Evolutionary conservation across 139 green algal genomes (phyloP), one percentile per base, ranked within the genome.

Genomic region (Chlorella sorokiniana): DNA sequence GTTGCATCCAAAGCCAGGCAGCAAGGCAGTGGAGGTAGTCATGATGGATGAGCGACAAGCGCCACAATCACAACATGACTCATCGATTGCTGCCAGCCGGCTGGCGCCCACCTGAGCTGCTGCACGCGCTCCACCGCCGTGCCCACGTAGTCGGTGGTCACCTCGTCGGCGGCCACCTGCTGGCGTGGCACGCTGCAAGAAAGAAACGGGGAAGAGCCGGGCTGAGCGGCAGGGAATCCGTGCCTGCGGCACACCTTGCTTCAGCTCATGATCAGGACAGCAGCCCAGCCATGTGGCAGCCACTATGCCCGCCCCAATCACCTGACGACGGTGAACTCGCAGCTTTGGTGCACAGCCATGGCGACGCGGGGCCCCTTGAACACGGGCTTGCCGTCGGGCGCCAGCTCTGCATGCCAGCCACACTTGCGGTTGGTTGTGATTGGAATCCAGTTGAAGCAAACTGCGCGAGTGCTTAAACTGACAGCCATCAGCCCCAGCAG

Each of bases 361-460:
- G 91, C 89, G 10, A 96, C 61, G 33, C 92, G 84, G 1, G 93
- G 93, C 4, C 92, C 93, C 37, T 83, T 76, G 61, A 93, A 95
- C 37, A 95, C 73, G 18, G 87, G 82, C 40, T 90, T 88, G 23
- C 91, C 91, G 56, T 95, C 92, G n/a, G 89, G 76, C n/a, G 81
- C 82, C 29, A 83, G 48, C 82, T 92, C 77, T 27, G 79, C 54
- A 44, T 3, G 35, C 35, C 35, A 45, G 16, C 35, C 35, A 71
- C 22, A 27, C 35, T 31, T 11, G 61, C 61, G 61, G 52, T 33
- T 38, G 61, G 61, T 40, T n/a, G 61, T 6, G n/a, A 23, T 20
- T 61, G 52, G 52, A 23, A 20, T n/a, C 22, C 52, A 61, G 52
- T 20, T 20, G 52, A 20, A 4, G n/a, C n/a, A n/a, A n/a, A n/a